These are phyloP conservation scores for Colletotrichum liriopes DNA, from an alignment of 2,329 filamentous ascomycete species.

Conservation along the genomic window DNA sequence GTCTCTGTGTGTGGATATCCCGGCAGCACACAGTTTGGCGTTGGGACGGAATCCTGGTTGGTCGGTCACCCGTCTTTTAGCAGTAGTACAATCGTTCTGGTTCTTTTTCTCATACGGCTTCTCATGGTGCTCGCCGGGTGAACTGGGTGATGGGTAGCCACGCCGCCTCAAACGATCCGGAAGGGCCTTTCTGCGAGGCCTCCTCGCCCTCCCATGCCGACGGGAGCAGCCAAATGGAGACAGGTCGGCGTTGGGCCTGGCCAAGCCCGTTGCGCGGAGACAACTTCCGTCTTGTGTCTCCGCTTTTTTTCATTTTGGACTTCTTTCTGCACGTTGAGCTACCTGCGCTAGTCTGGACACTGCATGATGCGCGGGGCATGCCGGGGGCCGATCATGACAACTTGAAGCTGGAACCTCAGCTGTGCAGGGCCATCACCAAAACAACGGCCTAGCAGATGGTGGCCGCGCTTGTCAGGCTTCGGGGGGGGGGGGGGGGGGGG, in stretches of 20 bases:
- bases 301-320: neutral
- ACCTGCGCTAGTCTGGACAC: neutral
- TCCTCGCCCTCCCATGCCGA: neutral
- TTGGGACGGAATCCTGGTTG: conserved; percentile 6
- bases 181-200: neutral
- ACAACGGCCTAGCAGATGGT: too few relatives aligned
- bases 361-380: conserved; percentile 6
- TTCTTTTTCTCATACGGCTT: neutral
- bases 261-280: neutral
- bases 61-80: neutral
- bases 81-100: neutral
- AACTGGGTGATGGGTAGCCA: neutral
- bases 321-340: neutral
- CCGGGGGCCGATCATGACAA: conserved; percentile 2
- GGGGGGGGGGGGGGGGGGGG: too few relatives aligned
- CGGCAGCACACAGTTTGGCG: conserved; percentile 8
- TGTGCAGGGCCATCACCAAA: neutral
- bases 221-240: neutral
- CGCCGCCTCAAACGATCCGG: neutral
- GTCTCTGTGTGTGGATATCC: conserved; percentile 1
- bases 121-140: neutral
- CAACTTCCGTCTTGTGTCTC: neutral
- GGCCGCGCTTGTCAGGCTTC: neutral
- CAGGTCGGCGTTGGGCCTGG: neutral
- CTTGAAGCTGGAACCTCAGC: neutral